Evolutionary conservation across 345 rosid species (phyloP).

Genomic region (Corchorus olitorius): DNA sequence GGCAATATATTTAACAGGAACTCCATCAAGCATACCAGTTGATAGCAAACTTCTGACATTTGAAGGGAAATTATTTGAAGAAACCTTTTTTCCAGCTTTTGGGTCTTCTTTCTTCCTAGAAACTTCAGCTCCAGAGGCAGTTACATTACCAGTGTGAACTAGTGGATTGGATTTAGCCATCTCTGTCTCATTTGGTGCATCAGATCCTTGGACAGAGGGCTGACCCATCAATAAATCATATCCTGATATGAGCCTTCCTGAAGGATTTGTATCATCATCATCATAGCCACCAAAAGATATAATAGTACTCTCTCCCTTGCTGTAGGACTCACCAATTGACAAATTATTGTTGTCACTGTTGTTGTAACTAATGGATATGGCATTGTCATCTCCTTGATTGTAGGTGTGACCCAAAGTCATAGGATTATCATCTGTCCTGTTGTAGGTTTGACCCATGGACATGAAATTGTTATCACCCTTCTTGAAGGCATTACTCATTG

Average conservation of each 20-base stretch:
- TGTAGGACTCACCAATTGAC: slow-evolving; percentile 41
- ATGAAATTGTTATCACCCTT: slow-evolving; percentile 43
- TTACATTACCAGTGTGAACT: slow-evolving; percentile 19
- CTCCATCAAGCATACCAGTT: slow-evolving; percentile 67
- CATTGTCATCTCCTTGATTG: slow-evolving; percentile 37
- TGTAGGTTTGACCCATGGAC: slow-evolving; percentile 51
- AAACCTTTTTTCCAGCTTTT: slow-evolving; percentile 36
- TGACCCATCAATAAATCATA: slow-evolving; percentile 54
- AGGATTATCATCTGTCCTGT: slow-evolving; percentile 41
- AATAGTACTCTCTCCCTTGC: slow-evolving; percentile 59
- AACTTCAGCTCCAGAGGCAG: slow-evolving; percentile 24
- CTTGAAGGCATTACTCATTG: slow-evolving; percentile 41
- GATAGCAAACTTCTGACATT: slow-evolving; percentile 63
- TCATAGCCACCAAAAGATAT: slow-evolving; percentile 68
- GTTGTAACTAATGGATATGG: slow-evolving; percentile 30
- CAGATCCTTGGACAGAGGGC: slow-evolving; percentile 32
- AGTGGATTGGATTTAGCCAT: slow-evolving; percentile 32
- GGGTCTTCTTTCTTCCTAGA: slow-evolving; percentile 41
- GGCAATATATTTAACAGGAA: slow-evolving; percentile 53
- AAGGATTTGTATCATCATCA: slow-evolving; percentile 47
- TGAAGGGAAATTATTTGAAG: slow-evolving; percentile 53
- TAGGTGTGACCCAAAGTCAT: slow-evolving; percentile 48
- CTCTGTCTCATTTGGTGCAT: slow-evolving; percentile 29
- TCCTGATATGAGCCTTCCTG: slow-evolving; percentile 41
- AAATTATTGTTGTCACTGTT: slow-evolving; percentile 33